Percentiles rank a stretch among this genome's conserved stretches.
phyloP scores from a whole-genome alignment of 371 early-diverging fungal species.

The Mortierella polycephala region DNA sequence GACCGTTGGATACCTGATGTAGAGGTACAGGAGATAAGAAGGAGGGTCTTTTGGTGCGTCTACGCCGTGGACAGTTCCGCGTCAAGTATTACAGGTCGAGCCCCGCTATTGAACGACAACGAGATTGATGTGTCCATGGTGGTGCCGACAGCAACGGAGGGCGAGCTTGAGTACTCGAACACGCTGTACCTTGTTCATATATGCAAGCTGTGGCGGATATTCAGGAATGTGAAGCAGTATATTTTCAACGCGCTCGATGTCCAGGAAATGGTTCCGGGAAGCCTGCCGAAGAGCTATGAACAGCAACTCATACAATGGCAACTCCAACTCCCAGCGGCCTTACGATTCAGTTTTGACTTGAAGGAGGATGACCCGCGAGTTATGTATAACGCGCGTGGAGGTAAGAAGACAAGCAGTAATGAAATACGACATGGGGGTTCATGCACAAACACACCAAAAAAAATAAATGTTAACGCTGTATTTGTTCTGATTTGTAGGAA shows the following conservation, averaged over 20 bases:
- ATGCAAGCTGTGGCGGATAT: constrained; percentile 48
- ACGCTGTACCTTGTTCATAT: too few species aligned
- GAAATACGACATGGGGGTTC: too few species aligned
- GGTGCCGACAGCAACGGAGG: constrained; percentile 20
- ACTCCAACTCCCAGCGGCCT: constrained; percentile 40
- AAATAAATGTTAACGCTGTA: too few species aligned
- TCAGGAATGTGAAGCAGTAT: constrained; percentile 42
- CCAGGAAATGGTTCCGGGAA: constrained; percentile 52
- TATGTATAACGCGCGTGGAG: constrained; percentile 44
- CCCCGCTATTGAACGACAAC: constrained; percentile 40
- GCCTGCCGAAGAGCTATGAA: constrained; percentile 46
- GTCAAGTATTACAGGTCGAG: constrained; percentile 40
- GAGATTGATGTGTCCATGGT: constrained; percentile 42
- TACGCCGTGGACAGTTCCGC: constrained; percentile 35
- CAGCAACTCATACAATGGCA: constrained; percentile 55
- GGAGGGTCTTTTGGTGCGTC: constrained; percentile 49
- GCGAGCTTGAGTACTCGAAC: too few species aligned
- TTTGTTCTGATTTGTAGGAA: neutral
- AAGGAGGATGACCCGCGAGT: constrained; percentile 26
- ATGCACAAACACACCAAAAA: too few species aligned
- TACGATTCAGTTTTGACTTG: constrained; percentile 40
- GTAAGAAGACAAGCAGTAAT: too few species aligned
- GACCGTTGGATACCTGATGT: constrained; percentile 52
- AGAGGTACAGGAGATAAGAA: constrained; percentile 40
- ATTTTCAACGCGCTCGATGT: constrained; percentile 48